A percentile compares a stretch with the other conserved stretches of the same genome.
These are phyloP conservation scores for Globisporangium viniferum DNA, from an alignment of 352 stramenopile species.

Conservation along the genomic window DNA sequence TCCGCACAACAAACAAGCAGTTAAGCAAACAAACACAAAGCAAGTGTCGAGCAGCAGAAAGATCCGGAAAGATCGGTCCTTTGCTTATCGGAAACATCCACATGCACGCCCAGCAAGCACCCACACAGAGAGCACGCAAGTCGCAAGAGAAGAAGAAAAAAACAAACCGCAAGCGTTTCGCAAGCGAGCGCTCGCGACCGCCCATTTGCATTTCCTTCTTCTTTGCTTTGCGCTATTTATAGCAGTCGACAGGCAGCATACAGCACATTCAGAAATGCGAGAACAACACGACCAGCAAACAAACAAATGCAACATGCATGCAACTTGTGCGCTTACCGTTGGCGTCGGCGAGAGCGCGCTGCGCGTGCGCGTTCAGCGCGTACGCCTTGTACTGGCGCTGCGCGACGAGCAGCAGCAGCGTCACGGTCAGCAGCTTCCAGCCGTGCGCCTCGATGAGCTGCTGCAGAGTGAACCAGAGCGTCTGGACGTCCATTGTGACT, in stretches of 20 bases:
- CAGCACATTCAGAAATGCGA: background rate
- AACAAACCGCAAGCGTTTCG: background rate
- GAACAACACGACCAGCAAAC: slow-evolving; percentile 4
- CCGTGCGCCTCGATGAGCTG: slow-evolving; percentile 44
- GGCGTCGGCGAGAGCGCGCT: slow-evolving; percentile 34
- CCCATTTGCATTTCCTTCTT: background rate
- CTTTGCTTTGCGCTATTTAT: background rate
- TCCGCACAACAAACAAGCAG: slow-evolving; percentile 2
- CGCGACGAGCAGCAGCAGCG: slow-evolving; percentile 26
- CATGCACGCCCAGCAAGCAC: slow-evolving; percentile 18
- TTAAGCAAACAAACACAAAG: slow-evolving; percentile 1
- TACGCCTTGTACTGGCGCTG: slow-evolving; percentile 30
- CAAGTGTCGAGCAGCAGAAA: background rate
- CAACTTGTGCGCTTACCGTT: slow-evolving; percentile 37
- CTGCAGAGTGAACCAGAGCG: slow-evolving; percentile 27
- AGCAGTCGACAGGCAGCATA: background rate
- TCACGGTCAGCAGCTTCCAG: slow-evolving; percentile 42
- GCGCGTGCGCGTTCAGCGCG: slow-evolving; percentile 24
- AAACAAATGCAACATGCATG: background rate
- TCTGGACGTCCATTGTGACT: slow-evolving; percentile 9
- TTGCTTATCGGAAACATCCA: background rate
- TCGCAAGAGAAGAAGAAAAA: background rate
- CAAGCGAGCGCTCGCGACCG: slow-evolving; percentile 8
- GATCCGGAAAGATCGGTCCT: background rate
- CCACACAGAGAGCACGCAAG: background rate